Evolutionary conservation across 2,329 filamentous ascomycete species (phyloP).

Genomic region (Ploettnerulaceae sp.): DNA sequence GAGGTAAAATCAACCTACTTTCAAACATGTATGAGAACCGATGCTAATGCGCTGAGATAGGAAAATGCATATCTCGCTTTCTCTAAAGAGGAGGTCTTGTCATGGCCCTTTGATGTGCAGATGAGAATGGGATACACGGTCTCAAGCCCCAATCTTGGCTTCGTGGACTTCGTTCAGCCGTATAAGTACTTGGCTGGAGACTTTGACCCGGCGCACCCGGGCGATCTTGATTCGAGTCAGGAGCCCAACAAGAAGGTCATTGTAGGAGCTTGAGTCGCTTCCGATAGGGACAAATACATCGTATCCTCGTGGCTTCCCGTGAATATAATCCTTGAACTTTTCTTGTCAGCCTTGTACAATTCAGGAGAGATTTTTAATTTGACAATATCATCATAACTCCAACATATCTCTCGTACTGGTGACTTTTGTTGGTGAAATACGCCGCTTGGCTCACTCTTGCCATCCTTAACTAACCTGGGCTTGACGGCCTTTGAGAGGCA

Average conservation of each 20-base stretch:
- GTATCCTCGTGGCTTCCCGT: too few relatives aligned
- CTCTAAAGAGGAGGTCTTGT: constrained; percentile 21
- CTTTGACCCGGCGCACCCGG: constrained; percentile 15
- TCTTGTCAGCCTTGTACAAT: too few relatives aligned
- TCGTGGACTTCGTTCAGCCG: constrained; percentile 81
- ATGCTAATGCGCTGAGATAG: constrained; percentile 5
- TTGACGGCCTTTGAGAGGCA: too few relatives aligned
- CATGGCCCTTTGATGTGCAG: constrained; percentile 23
- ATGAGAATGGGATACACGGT: constrained; percentile 23
- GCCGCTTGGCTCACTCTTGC: too few relatives aligned
- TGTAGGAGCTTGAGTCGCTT: too few relatives aligned
- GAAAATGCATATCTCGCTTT: constrained; percentile 23
- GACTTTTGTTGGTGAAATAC: too few relatives aligned
- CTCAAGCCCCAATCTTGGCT: constrained; percentile 58
- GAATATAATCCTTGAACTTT: too few relatives aligned
- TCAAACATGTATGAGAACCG: not conserved
- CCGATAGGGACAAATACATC: too few relatives aligned
- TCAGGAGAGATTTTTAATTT: too few relatives aligned
- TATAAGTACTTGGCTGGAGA: constrained; percentile 36
- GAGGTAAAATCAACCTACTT: constrained; percentile 5
- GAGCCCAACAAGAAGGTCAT: constrained; percentile 8
- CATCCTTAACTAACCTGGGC: too few relatives aligned
- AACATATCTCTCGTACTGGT: too few relatives aligned
- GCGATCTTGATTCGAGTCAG: constrained; percentile 17
- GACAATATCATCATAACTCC: too few relatives aligned